These are phyloP conservation scores for Solanum piurae DNA, from an alignment of 257 asterid genomes.

Conservation along the genomic window DNA sequence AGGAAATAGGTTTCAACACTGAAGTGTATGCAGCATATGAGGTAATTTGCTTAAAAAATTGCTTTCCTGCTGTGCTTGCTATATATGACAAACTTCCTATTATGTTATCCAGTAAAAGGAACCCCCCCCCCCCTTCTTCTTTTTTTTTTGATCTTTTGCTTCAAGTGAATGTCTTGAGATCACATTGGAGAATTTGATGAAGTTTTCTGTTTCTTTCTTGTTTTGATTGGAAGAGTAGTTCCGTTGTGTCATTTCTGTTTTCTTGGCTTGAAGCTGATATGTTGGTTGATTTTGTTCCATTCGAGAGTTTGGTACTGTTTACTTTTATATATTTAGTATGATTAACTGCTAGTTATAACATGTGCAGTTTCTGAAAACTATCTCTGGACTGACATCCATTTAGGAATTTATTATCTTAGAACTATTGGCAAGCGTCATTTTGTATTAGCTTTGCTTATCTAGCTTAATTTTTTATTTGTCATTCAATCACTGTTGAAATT, in stretches of 20 bases:
- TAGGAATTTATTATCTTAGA: background rate
- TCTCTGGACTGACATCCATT: background rate
- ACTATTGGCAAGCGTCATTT: background rate
- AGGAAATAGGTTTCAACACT: slow-evolving; percentile 88
- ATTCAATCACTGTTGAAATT: background rate
- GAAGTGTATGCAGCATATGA: slow-evolving; percentile 80
- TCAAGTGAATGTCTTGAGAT: background rate
- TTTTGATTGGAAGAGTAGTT: background rate
- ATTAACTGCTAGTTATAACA: background rate
- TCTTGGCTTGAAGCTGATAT: background rate
- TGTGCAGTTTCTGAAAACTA: background rate
- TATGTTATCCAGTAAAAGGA: background rate
- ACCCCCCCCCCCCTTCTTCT: fast-evolving
- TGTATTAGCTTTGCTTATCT: background rate
- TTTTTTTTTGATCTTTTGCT: background rate
- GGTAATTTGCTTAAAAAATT: slow-evolving; percentile 29
- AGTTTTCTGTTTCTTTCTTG: background rate
- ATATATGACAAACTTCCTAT: background rate
- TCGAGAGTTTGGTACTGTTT: background rate
- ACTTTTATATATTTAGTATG: background rate
- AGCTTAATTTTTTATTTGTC: background rate
- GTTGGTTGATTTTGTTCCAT: background rate
- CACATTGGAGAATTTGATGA: background rate
- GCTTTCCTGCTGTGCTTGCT: background rate
- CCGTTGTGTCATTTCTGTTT: background rate